phyloP scores from a whole-genome alignment of 2,329 filamentous ascomycete genomes.

The Fusarium nisikadoi region DNA sequence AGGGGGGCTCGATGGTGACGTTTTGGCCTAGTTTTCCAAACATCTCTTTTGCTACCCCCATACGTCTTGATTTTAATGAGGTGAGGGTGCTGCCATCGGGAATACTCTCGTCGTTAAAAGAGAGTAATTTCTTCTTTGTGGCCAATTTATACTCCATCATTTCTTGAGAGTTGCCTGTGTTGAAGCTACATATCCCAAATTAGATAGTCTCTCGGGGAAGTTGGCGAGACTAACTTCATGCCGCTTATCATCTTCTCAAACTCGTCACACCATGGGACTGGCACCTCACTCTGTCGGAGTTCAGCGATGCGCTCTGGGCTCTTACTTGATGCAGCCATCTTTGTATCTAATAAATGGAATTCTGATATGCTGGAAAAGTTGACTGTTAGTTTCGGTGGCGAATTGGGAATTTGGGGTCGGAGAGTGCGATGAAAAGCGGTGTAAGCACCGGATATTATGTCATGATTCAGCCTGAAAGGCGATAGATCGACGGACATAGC shows the following conservation, averaged over 20 bases:
- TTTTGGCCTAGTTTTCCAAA: neutral
- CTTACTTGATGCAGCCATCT: constrained; percentile 12
- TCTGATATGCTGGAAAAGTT: neutral
- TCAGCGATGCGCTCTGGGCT: constrained; percentile 1
- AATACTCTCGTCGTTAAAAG: constrained; percentile 8
- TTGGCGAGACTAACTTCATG: neutral
- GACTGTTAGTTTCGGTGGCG: neutral
- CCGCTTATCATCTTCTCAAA: constrained; percentile 26
- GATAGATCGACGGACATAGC: neutral
- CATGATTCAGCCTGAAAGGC: neutral
- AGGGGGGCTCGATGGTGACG: constrained; percentile 6
- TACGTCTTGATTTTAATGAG: constrained; percentile 1
- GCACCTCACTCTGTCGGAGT: neutral
- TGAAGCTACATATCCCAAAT: neutral
- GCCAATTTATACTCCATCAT: constrained; percentile 1
- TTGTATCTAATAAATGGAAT: neutral
- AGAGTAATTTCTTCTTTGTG: neutral
- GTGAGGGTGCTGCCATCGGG: neutral
- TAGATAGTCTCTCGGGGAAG: rapidly evolving
- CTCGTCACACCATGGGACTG: constrained; percentile 19
- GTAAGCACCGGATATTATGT: neutral
- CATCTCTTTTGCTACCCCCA: constrained; percentile 7
- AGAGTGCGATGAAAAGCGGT: neutral
- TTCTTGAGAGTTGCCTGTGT: neutral
- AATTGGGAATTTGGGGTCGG: neutral